phyloP scores from a whole-genome alignment of 1,284 basidiomycete species.

The Pterulicium gracile region DNA sequence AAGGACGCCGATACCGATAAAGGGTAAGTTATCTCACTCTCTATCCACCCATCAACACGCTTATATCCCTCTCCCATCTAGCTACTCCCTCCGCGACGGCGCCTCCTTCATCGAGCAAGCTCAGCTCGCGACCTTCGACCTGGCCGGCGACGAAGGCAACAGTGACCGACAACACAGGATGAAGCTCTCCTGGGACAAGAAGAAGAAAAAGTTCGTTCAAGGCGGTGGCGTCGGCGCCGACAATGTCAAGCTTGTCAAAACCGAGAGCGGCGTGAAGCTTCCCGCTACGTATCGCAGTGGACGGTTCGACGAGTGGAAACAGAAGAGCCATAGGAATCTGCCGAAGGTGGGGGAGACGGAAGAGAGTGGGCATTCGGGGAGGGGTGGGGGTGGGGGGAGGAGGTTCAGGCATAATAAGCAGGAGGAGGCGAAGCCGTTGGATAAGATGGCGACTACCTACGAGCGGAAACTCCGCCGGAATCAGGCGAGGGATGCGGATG shows the following conservation, averaged over 20 bases:
- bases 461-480: constrained; percentile 57
- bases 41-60: background rate
- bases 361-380: constrained; percentile 24
- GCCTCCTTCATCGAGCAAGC: constrained; percentile 84
- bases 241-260: constrained; percentile 90
- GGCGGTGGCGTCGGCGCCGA: constrained; percentile 82
- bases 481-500: constrained; percentile 38
- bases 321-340: constrained; percentile 58
- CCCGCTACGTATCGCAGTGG: constrained; percentile 92
- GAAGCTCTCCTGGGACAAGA: constrained; percentile 87
- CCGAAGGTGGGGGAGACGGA: constrained; percentile 81
- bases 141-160: constrained; percentile 72
- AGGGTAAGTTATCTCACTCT: constrained; percentile 45
- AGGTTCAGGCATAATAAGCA: constrained; percentile 62
- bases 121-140: constrained; percentile 70
- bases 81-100: constrained; percentile 81
- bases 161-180: constrained; percentile 55
- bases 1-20: constrained; percentile 80
- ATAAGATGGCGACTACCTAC: constrained; percentile 57
- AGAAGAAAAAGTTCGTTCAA: constrained; percentile 91
- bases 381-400: constrained; percentile 29
- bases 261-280: constrained; percentile 87
- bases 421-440: constrained; percentile 55
- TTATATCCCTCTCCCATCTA: constrained; percentile 18
- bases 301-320: constrained; percentile 92